Percentiles rank a stretch among this genome's conserved stretches.
These are phyloP conservation scores for Metschnikowia vanudenii DNA, from an alignment of 805 yeast species.

Conservation along the genomic window DNA sequence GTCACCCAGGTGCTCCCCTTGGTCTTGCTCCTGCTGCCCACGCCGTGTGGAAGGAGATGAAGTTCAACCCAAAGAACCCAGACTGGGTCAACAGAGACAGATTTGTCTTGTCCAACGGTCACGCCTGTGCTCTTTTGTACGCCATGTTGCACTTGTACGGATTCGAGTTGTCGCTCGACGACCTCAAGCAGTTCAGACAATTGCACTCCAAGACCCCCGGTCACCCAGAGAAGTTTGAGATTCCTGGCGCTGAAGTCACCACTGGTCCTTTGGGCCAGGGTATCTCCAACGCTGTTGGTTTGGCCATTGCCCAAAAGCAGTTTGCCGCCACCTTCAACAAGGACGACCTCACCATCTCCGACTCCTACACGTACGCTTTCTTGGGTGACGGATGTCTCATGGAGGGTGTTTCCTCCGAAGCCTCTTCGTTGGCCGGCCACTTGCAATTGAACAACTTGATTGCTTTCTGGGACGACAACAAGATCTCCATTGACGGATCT, in stretches of 20 bases:
- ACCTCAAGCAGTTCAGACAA: constrained; percentile 87
- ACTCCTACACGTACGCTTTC: constrained; percentile 74
- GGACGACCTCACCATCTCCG: constrained; percentile 71
- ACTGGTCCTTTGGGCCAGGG: constrained; percentile 99
- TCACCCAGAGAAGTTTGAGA: constrained; percentile 84
- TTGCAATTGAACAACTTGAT: constrained; percentile 89
- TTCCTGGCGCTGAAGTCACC: constrained; percentile 94
- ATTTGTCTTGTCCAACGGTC: constrained; percentile 94
- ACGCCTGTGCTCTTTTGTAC: constrained; percentile 89
- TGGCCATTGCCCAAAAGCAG: constrained; percentile 92
- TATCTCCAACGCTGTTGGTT: constrained; percentile 91
- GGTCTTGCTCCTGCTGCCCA: constrained; percentile 97
- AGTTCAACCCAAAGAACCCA: constrained; percentile 87
- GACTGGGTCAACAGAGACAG: constrained; percentile 94
- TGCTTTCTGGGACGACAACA: constrained; percentile 95
- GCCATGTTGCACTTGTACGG: constrained; percentile 83
- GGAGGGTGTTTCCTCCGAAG: constrained; percentile 97
- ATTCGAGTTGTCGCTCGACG: constrained; percentile 75
- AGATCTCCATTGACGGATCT: constrained; percentile 93
- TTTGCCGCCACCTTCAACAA: constrained; percentile 91
- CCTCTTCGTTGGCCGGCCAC: constrained; percentile 94
- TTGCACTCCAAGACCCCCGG: constrained; percentile 92
- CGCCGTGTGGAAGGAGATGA: constrained; percentile 75
- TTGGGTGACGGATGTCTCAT: constrained; percentile 97
- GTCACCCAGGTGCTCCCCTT: constrained; percentile 99